Conservation (phyloP, 257 asterid genomes). For the Dorcoceras hygrometricum region DNA sequence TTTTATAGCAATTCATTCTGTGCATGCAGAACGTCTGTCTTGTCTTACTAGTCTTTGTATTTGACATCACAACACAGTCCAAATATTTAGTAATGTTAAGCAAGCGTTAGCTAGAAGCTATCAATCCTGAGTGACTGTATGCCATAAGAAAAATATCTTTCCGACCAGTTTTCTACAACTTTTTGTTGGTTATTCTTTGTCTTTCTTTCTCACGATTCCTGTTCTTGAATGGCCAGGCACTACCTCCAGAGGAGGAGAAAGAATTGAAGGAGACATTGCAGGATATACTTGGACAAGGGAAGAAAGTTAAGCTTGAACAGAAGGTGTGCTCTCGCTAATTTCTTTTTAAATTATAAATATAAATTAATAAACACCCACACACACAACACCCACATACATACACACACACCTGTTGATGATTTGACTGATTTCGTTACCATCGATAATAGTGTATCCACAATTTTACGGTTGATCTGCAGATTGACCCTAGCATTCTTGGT, state of each 20-base stretch:
- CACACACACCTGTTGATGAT: background rate
- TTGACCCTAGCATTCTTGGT: constrained; percentile 92
- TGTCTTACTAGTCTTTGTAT: background rate
- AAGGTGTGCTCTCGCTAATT: constrained; percentile 42
- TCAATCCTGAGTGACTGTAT: background rate
- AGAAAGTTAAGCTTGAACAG: constrained; percentile 62
- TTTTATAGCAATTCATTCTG: background rate
- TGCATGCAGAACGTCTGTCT: background rate
- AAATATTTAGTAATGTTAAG: background rate
- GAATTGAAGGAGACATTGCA: constrained; percentile 79
- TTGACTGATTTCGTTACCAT: background rate
- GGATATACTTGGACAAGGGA: constrained; percentile 77
- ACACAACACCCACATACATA: background rate
- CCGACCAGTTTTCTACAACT: too few relatives aligned
- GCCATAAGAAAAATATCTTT: background rate
- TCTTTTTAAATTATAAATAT: too few relatives aligned
- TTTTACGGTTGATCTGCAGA: constrained; percentile 38
- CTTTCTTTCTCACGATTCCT: constrained; percentile 10
- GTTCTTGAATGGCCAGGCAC: constrained; percentile 43
- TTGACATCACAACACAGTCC: background rate
- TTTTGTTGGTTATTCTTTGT: background rate
- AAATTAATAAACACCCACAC: too few relatives aligned
- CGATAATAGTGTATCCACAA: constrained; percentile 3
- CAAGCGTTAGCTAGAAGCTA: background rate
- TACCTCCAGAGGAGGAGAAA: constrained; percentile 82